These are phyloP conservation scores for Xylaria curta DNA, from an alignment of 495 filamentous ascomycete species.

Conservation along the genomic window DNA sequence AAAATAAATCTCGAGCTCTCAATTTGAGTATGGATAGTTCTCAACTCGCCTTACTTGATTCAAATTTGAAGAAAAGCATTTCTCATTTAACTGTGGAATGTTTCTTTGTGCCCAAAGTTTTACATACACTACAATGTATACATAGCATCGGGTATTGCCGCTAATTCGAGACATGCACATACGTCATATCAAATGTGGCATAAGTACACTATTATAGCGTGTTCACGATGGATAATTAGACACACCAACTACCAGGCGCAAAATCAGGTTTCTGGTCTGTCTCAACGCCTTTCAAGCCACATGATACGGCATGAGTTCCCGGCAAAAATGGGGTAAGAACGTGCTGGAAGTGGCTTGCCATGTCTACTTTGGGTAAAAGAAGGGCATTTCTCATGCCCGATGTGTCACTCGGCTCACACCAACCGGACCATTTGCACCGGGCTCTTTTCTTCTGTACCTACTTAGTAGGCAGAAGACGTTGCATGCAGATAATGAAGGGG, in stretches of 20 bases:
- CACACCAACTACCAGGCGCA: not conserved
- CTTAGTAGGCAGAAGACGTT: too few species aligned
- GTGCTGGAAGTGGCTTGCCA: slow-evolving; percentile 3
- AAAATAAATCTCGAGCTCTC: not conserved
- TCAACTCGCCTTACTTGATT: not conserved
- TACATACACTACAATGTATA: not conserved
- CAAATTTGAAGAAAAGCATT: not conserved
- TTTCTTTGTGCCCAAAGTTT: not conserved
- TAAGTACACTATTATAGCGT: not conserved
- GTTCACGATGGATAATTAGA: not conserved
- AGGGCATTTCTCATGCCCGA: not conserved
- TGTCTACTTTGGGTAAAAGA: slow-evolving; percentile 16
- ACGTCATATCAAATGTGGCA: slow-evolving; percentile 10
- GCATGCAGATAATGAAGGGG: too few species aligned
- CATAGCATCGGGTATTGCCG: not conserved
- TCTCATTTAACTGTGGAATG: not conserved
- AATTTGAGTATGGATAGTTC: not conserved
- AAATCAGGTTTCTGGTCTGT: slow-evolving; percentile 12
- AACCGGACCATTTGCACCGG: slow-evolving; percentile 23
- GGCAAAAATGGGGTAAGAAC: not conserved
- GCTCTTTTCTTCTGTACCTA: too few species aligned
- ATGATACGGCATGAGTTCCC: not conserved
- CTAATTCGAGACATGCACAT: not conserved
- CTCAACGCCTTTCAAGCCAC: slow-evolving; percentile 14
- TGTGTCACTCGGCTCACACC: not conserved